Conservation (phyloP, 257 asterid genomes). For the Nicotiana attenuata region DNA sequence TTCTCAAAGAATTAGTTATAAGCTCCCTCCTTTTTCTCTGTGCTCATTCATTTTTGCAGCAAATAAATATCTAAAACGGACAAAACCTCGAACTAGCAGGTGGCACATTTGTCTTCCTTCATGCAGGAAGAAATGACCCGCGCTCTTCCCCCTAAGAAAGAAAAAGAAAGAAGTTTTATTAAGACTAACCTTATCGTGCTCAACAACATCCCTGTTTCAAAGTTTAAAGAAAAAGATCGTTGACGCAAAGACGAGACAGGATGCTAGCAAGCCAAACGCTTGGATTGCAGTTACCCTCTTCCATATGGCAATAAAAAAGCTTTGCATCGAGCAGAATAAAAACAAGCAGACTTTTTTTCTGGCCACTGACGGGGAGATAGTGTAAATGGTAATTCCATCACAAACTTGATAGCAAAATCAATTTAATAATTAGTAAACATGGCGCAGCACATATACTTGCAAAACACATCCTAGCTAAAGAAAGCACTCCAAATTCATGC, state of each 20-base stretch:
- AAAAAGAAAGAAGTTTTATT: too few relatives aligned
- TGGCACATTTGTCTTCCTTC: background rate
- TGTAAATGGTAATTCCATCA: background rate
- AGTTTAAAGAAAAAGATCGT: slow-evolving; percentile 62
- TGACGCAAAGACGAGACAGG: slow-evolving; percentile 64
- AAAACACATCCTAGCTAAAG: background rate
- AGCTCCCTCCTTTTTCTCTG: background rate
- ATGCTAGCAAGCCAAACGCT: slow-evolving; percentile 54
- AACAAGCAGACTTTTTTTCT: slow-evolving; percentile 60
- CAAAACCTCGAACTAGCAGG: background rate
- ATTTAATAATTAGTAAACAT: background rate
- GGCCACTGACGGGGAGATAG: slow-evolving; percentile 51
- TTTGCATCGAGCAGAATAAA: slow-evolving; percentile 62
- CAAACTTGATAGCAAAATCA: background rate
- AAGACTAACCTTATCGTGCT: slow-evolving; percentile 66
- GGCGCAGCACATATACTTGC: background rate
- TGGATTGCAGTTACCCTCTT: slow-evolving; percentile 45
- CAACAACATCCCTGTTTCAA: slow-evolving; percentile 83
- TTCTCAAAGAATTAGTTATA: too few relatives aligned
- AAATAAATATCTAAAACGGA: background rate
- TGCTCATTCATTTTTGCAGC: background rate
- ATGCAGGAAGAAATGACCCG: too few relatives aligned
- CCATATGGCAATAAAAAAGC: slow-evolving; percentile 45
- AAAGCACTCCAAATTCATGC: background rate
- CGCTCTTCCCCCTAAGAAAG: too few relatives aligned